These are phyloP conservation scores for Speleostelium caveatum DNA, from an alignment of 78 protist species.

Conservation along the genomic window DNA sequence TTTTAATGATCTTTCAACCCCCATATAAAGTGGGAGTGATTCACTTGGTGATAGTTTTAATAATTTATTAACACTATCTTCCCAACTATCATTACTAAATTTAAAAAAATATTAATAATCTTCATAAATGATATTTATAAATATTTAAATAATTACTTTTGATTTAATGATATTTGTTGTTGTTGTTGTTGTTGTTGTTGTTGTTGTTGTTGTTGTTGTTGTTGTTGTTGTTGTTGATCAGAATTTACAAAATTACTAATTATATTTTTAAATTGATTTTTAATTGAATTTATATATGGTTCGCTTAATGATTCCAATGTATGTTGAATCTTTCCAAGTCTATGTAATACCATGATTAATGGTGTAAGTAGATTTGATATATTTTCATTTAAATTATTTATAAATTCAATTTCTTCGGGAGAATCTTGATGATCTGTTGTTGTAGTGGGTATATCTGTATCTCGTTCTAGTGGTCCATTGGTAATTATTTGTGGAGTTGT, in stretches of 20 bases:
- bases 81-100: slow-evolving; percentile 16
- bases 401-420: no score
- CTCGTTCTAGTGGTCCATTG: no score
- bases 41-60: slow-evolving; percentile 54
- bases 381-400: neutral
- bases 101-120: no score
- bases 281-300: slow-evolving; percentile 19
- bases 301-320: slow-evolving; percentile 54
- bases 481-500: no score
- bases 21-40: slow-evolving; percentile 36
- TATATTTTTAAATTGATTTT: slow-evolving; percentile 1
- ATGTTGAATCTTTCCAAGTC: slow-evolving; percentile 26
- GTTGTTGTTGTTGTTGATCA: neutral
- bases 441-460: no score
- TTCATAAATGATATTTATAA: no score
- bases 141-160: no score
- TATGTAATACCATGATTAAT: slow-evolving; percentile 1
- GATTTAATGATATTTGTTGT: neutral
- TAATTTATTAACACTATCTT: slow-evolving; percentile 25
- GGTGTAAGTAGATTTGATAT: slow-evolving; percentile 18
- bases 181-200: neutral
- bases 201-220: neutral
- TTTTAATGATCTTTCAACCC: slow-evolving; percentile 21
- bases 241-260: neutral
- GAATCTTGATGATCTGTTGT: no score